A percentile compares a stretch with the other conserved stretches of the same genome.
phyloP scores from a whole-genome alignment of 129 eudicot species.

The Saposhnikovia divaricata region DNA sequence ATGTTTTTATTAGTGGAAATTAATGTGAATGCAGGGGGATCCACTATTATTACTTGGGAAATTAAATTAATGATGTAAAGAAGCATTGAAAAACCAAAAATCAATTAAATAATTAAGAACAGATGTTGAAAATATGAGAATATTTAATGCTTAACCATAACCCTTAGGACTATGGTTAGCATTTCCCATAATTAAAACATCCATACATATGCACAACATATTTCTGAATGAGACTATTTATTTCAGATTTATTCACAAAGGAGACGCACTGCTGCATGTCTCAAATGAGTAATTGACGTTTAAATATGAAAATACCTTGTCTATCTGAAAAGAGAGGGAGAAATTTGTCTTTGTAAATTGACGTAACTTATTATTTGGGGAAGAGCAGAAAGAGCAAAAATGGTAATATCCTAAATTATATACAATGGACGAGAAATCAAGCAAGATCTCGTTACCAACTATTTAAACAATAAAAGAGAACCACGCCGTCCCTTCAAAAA shows the following conservation, averaged over 20 bases:
- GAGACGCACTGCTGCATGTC: background rate
- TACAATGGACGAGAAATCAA: background rate
- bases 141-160: too few species aligned
- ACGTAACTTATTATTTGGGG: background rate
- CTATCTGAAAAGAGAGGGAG: background rate
- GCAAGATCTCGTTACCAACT: background rate
- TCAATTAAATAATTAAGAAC: too few species aligned
- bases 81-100: too few species aligned
- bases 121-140: too few species aligned
- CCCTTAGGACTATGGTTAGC: too few species aligned
- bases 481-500: background rate
- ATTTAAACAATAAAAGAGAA: background rate
- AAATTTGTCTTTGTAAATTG: background rate
- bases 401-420: background rate
- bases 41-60: too few species aligned
- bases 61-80: too few species aligned
- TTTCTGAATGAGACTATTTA: background rate
- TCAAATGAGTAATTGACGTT: background rate
- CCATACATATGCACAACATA: background rate
- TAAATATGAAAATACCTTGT: background rate
- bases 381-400: background rate
- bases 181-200: background rate
- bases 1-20: too few species aligned
- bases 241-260: background rate
- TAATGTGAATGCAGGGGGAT: too few species aligned